These are phyloP conservation scores for Aspergillus carbonarius DNA, from an alignment of 2,329 filamentous ascomycete genomes.

Conservation along the genomic window DNA sequence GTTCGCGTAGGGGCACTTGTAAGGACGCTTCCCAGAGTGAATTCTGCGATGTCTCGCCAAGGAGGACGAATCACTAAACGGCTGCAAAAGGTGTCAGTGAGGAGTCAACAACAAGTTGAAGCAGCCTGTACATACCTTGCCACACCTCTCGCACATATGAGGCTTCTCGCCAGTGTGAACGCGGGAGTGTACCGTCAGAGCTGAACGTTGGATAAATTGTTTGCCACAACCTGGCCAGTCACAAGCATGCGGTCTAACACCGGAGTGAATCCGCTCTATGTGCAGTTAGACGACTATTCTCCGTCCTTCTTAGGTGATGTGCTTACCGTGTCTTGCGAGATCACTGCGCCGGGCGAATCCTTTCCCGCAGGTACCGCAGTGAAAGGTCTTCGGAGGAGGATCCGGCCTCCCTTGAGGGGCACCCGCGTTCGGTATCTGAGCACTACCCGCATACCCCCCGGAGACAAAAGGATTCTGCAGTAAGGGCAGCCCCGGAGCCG, in stretches of 20 bases:
- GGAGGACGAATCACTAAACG: constrained; percentile 94
- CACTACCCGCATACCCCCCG: constrained; percentile 45
- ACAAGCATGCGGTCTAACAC: constrained; percentile 86
- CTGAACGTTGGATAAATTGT: constrained; percentile 95
- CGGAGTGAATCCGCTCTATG: constrained; percentile 90
- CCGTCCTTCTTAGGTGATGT: not conserved
- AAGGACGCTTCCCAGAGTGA: constrained; percentile 91
- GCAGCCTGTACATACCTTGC: constrained; percentile 66
- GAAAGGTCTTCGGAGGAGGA: constrained; percentile 70
- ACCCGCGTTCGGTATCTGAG: constrained; percentile 47
- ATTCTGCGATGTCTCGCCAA: constrained; percentile 90
- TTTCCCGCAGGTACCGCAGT: constrained; percentile 86
- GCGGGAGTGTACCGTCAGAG: constrained; percentile 89
- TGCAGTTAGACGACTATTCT: constrained; percentile 2
- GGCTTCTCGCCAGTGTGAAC: constrained; percentile 98
- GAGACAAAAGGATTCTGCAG: constrained; percentile 57
- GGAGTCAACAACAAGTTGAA: not conserved
- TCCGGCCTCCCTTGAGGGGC: constrained; percentile 46
- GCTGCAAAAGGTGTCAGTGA: constrained; percentile 53
- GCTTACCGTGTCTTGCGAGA: constrained; percentile 86
- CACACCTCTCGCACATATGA: constrained; percentile 94
- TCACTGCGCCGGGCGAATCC: constrained; percentile 92
- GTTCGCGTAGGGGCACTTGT: constrained; percentile 95
- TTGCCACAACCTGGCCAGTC: constrained; percentile 87
- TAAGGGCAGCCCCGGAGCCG: constrained; percentile 53